Evolutionary conservation across 345 rosid genomes (phyloP), one percentile per base, ranked within the genome.

Genomic region (Iberis pinnata): DNA sequence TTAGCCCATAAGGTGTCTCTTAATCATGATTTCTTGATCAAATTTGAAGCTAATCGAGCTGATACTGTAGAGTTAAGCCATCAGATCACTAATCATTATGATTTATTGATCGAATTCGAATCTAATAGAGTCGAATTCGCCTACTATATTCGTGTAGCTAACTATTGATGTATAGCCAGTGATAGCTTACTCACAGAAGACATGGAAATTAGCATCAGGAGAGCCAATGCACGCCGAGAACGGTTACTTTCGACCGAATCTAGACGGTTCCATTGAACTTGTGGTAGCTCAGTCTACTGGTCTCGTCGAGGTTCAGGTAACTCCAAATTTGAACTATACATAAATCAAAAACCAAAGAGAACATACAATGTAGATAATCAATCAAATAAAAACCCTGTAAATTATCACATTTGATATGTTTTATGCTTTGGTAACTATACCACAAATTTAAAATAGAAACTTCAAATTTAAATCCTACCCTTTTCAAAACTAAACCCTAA

Each of bases 191-290:
- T 55, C 71, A 16, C 88, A 86, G 49, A 83, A 70, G 75, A 80
- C 95, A 16, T 83, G 88, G 88, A 83, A 76, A 25, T 47, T 83
- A 38, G 57, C 25, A 52, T 71, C 80, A 19, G 85, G 81, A 37
- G 77, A 68, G 47, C 80, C 95, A n/a, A 79, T 86, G 90, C 95
- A 86, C 53, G 76, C 82, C 5, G 95, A 83, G 73, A 71, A 74
- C 50, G 87, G 95, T 14, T 86, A 69, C 73, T 82, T 82, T 76
- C 75, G 84, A 31, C 86, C 89, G 18, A 77, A 77, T 38, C 79
- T 72, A 15, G 86, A 86, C 43, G 88, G 84, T 47, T 50, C 86
- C 8, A 69, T 86, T 35, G 81, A 86, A 64, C 76, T 83, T 29
- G 82, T 79, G 38, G 76, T 86, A 32, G 80, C 88, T 47, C 90